A percentile compares a stretch with the other conserved stretches of the same genome.
Conservation (phyloP, 305 asterid species). For the Fraxinus greggii region DNA sequence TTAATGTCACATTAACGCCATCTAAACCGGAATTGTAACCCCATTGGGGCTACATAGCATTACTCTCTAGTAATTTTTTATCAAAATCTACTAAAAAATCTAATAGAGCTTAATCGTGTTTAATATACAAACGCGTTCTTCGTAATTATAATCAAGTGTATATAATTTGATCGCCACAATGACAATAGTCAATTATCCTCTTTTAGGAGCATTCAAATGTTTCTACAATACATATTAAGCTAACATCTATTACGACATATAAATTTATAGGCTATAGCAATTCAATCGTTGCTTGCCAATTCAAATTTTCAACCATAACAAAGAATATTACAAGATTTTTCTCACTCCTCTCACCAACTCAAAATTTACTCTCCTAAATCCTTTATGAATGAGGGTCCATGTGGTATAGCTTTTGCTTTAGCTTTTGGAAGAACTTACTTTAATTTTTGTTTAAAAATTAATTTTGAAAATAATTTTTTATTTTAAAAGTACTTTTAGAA, state of each 20-base stretch:
- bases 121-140: no score
- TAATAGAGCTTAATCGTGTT: neutral
- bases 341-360: neutral
- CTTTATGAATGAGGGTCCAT: neutral
- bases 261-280: neutral
- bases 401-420: neutral
- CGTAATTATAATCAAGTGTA: neutral
- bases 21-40: no score
- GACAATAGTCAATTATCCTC: neutral
- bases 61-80: no score
- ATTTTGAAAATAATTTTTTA: no score
- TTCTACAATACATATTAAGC: neutral
- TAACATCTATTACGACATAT: neutral
- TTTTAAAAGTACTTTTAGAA: no score
- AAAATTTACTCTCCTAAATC: neutral
- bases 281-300: neutral
- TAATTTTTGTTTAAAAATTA: no score
- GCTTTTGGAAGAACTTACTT: neutral
- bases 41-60: no score
- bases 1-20: no score
- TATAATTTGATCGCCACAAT: neutral
- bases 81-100: no score
- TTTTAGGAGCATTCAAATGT: neutral
- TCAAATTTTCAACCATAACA: neutral
- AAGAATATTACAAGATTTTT: neutral